Evolutionary conservation across 2,329 filamentous ascomycete genomes (phyloP).

Genomic region (Curvularia hawaiiensis): DNA sequence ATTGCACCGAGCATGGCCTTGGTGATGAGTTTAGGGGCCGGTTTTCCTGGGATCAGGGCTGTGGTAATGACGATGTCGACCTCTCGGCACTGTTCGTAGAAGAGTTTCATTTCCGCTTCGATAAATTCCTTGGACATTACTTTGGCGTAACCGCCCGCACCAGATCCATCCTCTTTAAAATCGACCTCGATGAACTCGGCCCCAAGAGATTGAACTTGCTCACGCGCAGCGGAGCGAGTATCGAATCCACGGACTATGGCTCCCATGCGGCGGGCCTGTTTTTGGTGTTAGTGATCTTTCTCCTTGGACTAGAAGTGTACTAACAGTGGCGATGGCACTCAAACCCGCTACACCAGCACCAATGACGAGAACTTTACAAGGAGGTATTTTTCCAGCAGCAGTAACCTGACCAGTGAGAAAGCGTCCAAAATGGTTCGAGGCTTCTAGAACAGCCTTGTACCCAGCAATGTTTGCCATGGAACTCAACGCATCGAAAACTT

Average conservation of each 20-base stretch:
- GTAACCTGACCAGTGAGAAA: slow-evolving; percentile 91
- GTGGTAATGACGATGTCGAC: slow-evolving; percentile 94
- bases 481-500: slow-evolving; percentile 85
- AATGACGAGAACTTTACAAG: slow-evolving; percentile 88
- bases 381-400: slow-evolving; percentile 86
- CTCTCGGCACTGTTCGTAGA: slow-evolving; percentile 83
- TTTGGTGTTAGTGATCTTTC: slow-evolving; percentile 4
- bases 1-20: slow-evolving; percentile 81
- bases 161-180: slow-evolving; percentile 81
- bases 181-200: slow-evolving; percentile 91
- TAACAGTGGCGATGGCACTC: slow-evolving; percentile 79
- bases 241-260: slow-evolving; percentile 91
- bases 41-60: slow-evolving; percentile 84
- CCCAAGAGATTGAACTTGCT: slow-evolving; percentile 88
- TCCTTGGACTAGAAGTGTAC: slow-evolving; percentile 29
- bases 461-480: slow-evolving; percentile 96
- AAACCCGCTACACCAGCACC: slow-evolving; percentile 88
- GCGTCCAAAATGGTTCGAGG: slow-evolving; percentile 85
- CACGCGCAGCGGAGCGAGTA: slow-evolving; percentile 83
- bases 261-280: slow-evolving; percentile 75
- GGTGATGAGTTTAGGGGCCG: slow-evolving; percentile 83
- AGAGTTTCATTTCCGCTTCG: slow-evolving; percentile 90
- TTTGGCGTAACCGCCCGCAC: slow-evolving; percentile 86
- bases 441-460: slow-evolving; percentile 89
- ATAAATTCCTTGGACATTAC: slow-evolving; percentile 96